A percentile compares a stretch with the other conserved stretches of the same genome.
These are phyloP conservation scores for Graphilbum sp. DNA, from an alignment of 2,329 filamentous ascomycete genomes.

Conservation along the genomic window DNA sequence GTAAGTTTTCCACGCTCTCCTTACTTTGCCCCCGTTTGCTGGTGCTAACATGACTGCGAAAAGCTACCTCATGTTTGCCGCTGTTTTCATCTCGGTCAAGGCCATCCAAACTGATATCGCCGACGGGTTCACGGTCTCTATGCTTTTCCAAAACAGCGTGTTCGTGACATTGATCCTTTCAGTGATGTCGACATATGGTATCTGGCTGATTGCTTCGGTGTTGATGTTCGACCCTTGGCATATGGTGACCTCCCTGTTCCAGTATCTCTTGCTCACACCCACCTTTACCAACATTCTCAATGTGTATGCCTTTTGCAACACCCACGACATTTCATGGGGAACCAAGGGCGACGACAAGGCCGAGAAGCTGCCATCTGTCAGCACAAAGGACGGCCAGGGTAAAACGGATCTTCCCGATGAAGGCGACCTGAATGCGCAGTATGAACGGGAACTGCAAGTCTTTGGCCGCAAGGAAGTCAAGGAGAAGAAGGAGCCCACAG, in stretches of 20 bases:
- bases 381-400: slow-evolving; percentile 71
- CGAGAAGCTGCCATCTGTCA: slow-evolving; percentile 76
- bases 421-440: slow-evolving; percentile 86
- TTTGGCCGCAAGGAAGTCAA: slow-evolving; percentile 62
- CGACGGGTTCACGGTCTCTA: slow-evolving; percentile 49
- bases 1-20: slow-evolving; percentile 30
- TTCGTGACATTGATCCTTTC: slow-evolving; percentile 93
- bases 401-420: slow-evolving; percentile 96
- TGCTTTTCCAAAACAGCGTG: slow-evolving; percentile 71
- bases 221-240: slow-evolving; percentile 98
- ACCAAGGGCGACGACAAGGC: slow-evolving; percentile 92
- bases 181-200: slow-evolving; percentile 76
- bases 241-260: slow-evolving; percentile 89
- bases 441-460: slow-evolving; percentile 64
- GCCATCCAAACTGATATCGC: slow-evolving; percentile 61
- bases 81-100: slow-evolving; percentile 81
- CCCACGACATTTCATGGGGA: slow-evolving; percentile 84
- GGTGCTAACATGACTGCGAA: no score
- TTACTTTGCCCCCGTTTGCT: neutral
- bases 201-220: slow-evolving; percentile 83
- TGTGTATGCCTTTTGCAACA: slow-evolving; percentile 98
- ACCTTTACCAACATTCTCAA: slow-evolving; percentile 98
- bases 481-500: slow-evolving; percentile 44
- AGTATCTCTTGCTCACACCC: slow-evolving; percentile 88
- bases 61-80: slow-evolving; percentile 88